Percentiles rank a stretch among this genome's conserved stretches.
Conservation (phyloP, 352 stramenopile genomes). For the Albugo laibachii region DNA sequence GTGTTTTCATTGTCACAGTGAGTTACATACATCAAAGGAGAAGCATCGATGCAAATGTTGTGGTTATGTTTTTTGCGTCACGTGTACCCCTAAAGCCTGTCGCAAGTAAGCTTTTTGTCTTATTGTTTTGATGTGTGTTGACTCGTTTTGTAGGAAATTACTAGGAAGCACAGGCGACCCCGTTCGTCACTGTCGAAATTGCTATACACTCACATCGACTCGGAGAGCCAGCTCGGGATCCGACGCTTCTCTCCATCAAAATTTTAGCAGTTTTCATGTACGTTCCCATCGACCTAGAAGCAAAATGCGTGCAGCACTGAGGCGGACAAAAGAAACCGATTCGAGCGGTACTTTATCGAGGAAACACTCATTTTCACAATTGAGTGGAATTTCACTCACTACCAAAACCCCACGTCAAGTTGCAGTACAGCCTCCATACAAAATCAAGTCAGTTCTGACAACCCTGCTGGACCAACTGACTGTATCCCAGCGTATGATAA, state of each 20-base stretch:
- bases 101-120: slow-evolving; percentile 18
- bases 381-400: background rate
- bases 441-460: slow-evolving; percentile 67
- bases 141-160: slow-evolving; percentile 23
- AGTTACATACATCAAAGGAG: slow-evolving; percentile 29
- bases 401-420: background rate
- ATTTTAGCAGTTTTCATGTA: no score
- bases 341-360: no score
- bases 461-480: slow-evolving; percentile 68
- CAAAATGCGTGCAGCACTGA: no score
- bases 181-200: slow-evolving; percentile 52
- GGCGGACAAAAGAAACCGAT: no score
- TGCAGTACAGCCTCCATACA: slow-evolving; percentile 15
- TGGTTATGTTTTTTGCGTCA: slow-evolving; percentile 58
- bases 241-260: background rate
- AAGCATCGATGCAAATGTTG: slow-evolving; percentile 70
- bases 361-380: background rate
- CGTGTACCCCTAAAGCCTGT: slow-evolving; percentile 60
- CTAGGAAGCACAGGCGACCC: slow-evolving; percentile 26
- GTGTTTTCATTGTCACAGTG: slow-evolving; percentile 56
- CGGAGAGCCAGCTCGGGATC: slow-evolving; percentile 25
- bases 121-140: background rate
- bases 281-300: no score
- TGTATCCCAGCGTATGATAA: slow-evolving; percentile 65
- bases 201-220: slow-evolving; percentile 57